Evolutionary conservation across 768 basidiomycete species (phyloP).

Genomic region (Hericium alpestre): DNA sequence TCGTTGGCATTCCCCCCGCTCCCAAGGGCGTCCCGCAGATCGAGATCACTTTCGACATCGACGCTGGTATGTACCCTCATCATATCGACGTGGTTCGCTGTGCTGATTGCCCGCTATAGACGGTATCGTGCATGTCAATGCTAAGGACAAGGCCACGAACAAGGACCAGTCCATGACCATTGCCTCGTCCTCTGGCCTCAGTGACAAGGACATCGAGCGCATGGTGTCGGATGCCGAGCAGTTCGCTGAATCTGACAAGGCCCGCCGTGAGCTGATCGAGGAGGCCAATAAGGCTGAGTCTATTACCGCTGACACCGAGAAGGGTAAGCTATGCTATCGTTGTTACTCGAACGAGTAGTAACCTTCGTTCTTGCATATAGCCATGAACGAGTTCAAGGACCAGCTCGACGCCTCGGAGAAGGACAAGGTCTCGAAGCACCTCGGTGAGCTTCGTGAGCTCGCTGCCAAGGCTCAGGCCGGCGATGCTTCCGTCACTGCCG

Average conservation of each 20-base stretch:
- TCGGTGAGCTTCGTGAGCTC: constrained; percentile 81
- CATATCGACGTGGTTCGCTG: not conserved
- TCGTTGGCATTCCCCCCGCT: constrained; percentile 88
- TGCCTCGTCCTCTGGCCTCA: constrained; percentile 92
- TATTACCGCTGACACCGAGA: constrained; percentile 90
- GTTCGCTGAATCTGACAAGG: constrained; percentile 89
- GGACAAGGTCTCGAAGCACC: constrained; percentile 84
- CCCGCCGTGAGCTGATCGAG: constrained; percentile 80
- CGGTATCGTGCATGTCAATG: constrained; percentile 95
- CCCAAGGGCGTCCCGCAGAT: constrained; percentile 71
- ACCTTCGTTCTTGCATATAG: constrained; percentile 24
- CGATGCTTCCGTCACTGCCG: constrained; percentile 72
- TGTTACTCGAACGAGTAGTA: not conserved
- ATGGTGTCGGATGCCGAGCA: constrained; percentile 95
- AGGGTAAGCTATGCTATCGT: constrained; percentile 40
- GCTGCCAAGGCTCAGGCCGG: constrained; percentile 83
- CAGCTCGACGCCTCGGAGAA: constrained; percentile 88
- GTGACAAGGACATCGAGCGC: constrained; percentile 91
- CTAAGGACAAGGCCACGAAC: constrained; percentile 85
- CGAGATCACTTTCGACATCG: constrained; percentile 91
- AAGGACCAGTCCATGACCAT: constrained; percentile 97
- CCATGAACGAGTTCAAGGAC: constrained; percentile 96
- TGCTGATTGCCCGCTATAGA: constrained; percentile 30
- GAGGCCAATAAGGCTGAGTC: constrained; percentile 95
- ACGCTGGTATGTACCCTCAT: constrained; percentile 55